Conservation (phyloP, 208 protist species). For the Crithidia thermophila region DNA sequence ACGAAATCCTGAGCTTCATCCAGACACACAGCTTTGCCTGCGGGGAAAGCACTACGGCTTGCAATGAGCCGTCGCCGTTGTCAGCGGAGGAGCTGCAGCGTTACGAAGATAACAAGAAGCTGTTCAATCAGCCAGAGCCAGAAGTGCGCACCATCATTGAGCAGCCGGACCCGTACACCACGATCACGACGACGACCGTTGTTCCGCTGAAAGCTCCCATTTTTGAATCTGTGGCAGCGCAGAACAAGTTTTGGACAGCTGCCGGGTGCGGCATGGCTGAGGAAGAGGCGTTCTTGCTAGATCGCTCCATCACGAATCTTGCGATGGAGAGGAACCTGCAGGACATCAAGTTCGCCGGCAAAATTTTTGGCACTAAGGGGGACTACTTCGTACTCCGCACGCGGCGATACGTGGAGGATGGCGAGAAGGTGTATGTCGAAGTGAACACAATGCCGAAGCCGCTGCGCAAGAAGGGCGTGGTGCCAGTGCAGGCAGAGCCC, state of each 20-base stretch:
- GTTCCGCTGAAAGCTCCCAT: slow-evolving; percentile 79
- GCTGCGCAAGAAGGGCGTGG: slow-evolving; percentile 78
- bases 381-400: slow-evolving; percentile 90
- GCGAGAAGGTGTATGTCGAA: slow-evolving; percentile 85
- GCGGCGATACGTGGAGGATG: slow-evolving; percentile 69
- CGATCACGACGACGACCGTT: slow-evolving; percentile 86
- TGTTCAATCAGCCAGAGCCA: slow-evolving; percentile 79
- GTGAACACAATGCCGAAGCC: slow-evolving; percentile 90
- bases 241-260: slow-evolving; percentile 81
- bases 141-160: slow-evolving; percentile 86
- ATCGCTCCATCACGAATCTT: slow-evolving; percentile 90
- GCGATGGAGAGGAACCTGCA: slow-evolving; percentile 85
- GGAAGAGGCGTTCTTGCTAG: slow-evolving; percentile 88
- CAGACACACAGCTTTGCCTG: slow-evolving; percentile 85
- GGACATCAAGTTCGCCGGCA: slow-evolving; percentile 91
- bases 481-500: slow-evolving; percentile 83
- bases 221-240: slow-evolving; percentile 67
- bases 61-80: slow-evolving; percentile 61
- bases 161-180: slow-evolving; percentile 91
- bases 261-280: slow-evolving; percentile 79
- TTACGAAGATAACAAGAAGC: slow-evolving; percentile 69
- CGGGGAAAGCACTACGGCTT: slow-evolving; percentile 71
- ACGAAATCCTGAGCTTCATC: slow-evolving; percentile 75
- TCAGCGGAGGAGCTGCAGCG: slow-evolving; percentile 70
- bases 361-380: slow-evolving; percentile 82